Percentiles rank a stretch among this genome's conserved stretches.
Conservation (phyloP, 2,329 filamentous ascomycete genomes). For the Diaporthe vaccinii region DNA sequence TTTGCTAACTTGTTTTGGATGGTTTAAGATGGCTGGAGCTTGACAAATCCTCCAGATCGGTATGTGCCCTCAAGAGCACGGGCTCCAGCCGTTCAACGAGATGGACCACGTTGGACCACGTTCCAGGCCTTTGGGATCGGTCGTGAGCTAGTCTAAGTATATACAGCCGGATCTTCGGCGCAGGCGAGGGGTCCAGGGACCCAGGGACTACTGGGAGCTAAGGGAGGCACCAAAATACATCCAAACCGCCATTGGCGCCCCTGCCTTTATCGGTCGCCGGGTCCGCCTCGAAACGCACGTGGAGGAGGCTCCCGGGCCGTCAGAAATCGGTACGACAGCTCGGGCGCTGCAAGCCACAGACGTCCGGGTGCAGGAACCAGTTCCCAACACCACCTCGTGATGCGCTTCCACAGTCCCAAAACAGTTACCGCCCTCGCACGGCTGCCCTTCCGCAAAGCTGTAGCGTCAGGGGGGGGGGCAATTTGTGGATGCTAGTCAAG, state of each 20-base stretch:
- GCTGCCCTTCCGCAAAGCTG: constrained; percentile 17
- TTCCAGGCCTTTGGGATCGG: neutral
- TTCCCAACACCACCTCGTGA: constrained; percentile 7
- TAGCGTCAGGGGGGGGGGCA: constrained; percentile 5
- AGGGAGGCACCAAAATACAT: constrained; percentile 4
- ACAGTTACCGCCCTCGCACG: constrained; percentile 14
- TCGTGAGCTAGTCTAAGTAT: neutral
- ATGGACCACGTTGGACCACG: neutral
- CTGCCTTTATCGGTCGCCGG: constrained; percentile 5
- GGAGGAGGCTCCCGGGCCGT: constrained; percentile 9
- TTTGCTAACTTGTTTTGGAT: neutral
- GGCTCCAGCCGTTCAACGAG: neutral
- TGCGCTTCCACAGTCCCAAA: constrained; percentile 17
- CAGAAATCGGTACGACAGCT: neutral
- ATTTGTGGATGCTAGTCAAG: constrained; percentile 22
- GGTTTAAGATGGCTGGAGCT: neutral
- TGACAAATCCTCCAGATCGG: neutral
- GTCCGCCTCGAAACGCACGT: neutral
- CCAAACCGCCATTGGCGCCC: constrained; percentile 22
- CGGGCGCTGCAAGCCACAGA: constrained; percentile 2
- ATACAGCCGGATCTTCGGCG: neutral
- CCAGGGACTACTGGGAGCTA: neutral
- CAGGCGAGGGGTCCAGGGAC: neutral
- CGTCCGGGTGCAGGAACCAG: constrained; percentile 24
- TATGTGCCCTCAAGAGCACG: neutral